These are phyloP conservation scores for Hyphochytrium catenoides DNA, from an alignment of 352 stramenopile species.

Conservation along the genomic window DNA sequence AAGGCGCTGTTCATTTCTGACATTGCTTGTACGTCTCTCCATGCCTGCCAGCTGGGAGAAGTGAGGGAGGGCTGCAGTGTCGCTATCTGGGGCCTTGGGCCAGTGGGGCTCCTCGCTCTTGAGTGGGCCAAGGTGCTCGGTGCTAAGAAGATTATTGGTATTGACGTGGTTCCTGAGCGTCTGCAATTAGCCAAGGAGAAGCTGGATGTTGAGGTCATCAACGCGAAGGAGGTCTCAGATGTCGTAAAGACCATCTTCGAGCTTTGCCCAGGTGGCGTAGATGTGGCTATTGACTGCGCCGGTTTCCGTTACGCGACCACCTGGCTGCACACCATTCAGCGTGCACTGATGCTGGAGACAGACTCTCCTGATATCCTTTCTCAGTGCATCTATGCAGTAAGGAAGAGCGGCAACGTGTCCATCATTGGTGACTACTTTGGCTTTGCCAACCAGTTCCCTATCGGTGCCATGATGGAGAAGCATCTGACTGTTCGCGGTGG, in stretches of 20 bases:
- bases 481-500: slow-evolving; percentile 16
- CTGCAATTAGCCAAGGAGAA: slow-evolving; percentile 12
- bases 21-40: slow-evolving; percentile 14
- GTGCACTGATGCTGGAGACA: no score
- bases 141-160: slow-evolving; percentile 17
- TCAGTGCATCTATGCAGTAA: no score
- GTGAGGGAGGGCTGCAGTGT: slow-evolving; percentile 20
- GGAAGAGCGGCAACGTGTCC: slow-evolving; percentile 15
- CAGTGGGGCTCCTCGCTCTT: slow-evolving; percentile 23
- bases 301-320: no score
- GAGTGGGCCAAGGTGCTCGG: slow-evolving; percentile 19
- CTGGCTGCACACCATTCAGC: no score
- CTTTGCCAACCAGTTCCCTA: slow-evolving; percentile 14
- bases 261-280: slow-evolving; percentile 12
- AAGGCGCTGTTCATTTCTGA: slow-evolving; percentile 20
- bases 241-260: slow-evolving; percentile 13
- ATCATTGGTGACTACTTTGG: slow-evolving; percentile 16
- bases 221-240: slow-evolving; percentile 11
- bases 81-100: slow-evolving; percentile 36
- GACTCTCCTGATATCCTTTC: no score
- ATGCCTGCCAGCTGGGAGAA: slow-evolving; percentile 16
- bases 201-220: slow-evolving; percentile 16
- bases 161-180: slow-evolving; percentile 14
- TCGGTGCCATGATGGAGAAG: slow-evolving; percentile 20
- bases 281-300: no score